A percentile compares a stretch with the other conserved stretches of the same genome.
Evolutionary conservation across 805 yeast genomes (phyloP).

Genomic region (Pichia exigua): DNA sequence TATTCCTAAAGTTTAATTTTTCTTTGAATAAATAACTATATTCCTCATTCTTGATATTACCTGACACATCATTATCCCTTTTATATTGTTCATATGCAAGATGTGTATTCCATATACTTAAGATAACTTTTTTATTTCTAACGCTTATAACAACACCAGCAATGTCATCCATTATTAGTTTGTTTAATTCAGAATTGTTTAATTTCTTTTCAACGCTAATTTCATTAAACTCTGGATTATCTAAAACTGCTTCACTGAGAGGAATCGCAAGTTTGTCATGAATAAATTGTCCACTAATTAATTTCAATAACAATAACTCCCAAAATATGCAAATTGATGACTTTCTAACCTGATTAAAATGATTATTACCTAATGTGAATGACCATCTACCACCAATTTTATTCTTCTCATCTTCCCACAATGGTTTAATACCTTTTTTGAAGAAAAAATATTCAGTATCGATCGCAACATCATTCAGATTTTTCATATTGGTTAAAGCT

Average conservation of each 20-base stretch:
- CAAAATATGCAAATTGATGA: slow-evolving; percentile 35
- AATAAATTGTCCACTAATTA: slow-evolving; percentile 42
- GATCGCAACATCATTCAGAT: slow-evolving; percentile 31
- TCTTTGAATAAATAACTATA: slow-evolving; percentile 1
- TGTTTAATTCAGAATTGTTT: slow-evolving; percentile 3
- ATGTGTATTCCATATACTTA: slow-evolving; percentile 57
- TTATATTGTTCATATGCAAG: slow-evolving; percentile 5
- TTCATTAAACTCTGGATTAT: slow-evolving; percentile 7
- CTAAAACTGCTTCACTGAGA: neutral
- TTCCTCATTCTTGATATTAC: slow-evolving; percentile 1
- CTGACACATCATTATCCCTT: neutral
- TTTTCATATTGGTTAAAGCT: slow-evolving; percentile 33
- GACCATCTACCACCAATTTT: slow-evolving; percentile 58
- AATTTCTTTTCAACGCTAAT: neutral
- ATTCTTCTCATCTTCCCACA: slow-evolving; percentile 62
- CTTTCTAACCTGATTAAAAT: slow-evolving; percentile 10
- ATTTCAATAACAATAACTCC: slow-evolving; percentile 47
- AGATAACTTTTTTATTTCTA: slow-evolving; percentile 50
- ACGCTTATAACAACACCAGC: slow-evolving; percentile 54
- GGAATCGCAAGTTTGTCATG: neutral
- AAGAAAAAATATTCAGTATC: slow-evolving; percentile 52
- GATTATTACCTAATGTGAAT: slow-evolving; percentile 22
- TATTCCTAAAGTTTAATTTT: slow-evolving; percentile 1
- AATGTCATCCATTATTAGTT: slow-evolving; percentile 39
- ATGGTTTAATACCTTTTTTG: slow-evolving; percentile 52